Conservation (phyloP, 345 rosid species). For the Pistacia vera region DNA sequence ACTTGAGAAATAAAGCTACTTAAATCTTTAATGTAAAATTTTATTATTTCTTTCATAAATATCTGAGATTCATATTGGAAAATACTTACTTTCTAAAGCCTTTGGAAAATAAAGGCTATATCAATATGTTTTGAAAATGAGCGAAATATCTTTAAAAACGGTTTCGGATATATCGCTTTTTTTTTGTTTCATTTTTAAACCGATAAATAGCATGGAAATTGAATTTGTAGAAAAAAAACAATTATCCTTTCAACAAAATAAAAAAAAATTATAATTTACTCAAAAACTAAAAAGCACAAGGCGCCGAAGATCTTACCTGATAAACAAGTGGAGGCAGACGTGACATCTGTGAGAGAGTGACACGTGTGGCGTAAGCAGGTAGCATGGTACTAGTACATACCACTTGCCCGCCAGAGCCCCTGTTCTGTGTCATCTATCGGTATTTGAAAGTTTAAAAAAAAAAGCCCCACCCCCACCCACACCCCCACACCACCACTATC, state of each 20-base stretch:
- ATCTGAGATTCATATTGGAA: too few relatives aligned
- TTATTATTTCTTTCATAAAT: too few relatives aligned
- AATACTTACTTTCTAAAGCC: too few relatives aligned
- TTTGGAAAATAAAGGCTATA: too few relatives aligned
- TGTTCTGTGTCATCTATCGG: conserved; percentile 19
- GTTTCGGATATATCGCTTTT: too few relatives aligned
- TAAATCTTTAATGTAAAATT: too few relatives aligned
- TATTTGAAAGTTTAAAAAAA: conserved; percentile 84
- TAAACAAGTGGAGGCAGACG: background rate
- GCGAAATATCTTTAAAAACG: too few relatives aligned
- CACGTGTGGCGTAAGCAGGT: conserved; percentile 16
- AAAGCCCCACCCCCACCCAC: background rate
- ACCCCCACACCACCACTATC: conserved; percentile 6
- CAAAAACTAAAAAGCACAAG: background rate
- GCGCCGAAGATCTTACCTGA: background rate
- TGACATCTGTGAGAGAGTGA: background rate
- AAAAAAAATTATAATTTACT: background rate
- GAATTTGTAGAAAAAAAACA: too few relatives aligned
- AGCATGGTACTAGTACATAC: background rate
- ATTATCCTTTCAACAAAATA: too few relatives aligned
- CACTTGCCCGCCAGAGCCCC: conserved; percentile 39
- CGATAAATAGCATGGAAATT: too few relatives aligned
- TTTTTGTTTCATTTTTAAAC: too few relatives aligned
- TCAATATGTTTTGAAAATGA: too few relatives aligned
- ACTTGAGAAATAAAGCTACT: background rate